Conservation (phyloP, 208 protist genomes). For the Blastocrithidia nonstop region DNA sequence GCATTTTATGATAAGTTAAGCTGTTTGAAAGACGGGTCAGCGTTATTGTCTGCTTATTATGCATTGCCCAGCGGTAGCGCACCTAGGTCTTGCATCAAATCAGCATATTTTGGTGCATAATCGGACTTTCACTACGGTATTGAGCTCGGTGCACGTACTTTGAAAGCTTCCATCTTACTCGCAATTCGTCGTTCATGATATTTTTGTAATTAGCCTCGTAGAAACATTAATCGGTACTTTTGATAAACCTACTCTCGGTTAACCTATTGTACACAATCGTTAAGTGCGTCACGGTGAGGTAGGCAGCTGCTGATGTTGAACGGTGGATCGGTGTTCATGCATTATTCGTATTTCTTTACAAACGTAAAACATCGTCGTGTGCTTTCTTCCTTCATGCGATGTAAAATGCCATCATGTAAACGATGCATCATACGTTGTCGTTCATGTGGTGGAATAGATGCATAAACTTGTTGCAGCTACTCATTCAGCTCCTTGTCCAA, state of each 20-base stretch:
- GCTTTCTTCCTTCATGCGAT: slow-evolving; percentile 77
- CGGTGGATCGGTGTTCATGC: slow-evolving; percentile 45
- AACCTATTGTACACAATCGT: slow-evolving; percentile 65
- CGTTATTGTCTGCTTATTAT: too few relatives aligned
- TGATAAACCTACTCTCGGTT: slow-evolving; percentile 82
- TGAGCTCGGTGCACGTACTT: slow-evolving; percentile 44
- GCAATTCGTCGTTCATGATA: slow-evolving; percentile 52
- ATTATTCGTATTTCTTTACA: slow-evolving; percentile 59
- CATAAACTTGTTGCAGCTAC: slow-evolving; percentile 59
- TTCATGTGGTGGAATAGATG: slow-evolving; percentile 40
- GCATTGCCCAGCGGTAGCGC: slow-evolving; percentile 5
- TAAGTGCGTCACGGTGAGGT: slow-evolving; percentile 69
- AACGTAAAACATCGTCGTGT: slow-evolving; percentile 65
- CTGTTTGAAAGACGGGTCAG: too few relatives aligned
- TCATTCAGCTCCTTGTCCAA: slow-evolving; percentile 51
- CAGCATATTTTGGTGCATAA: slow-evolving; percentile 70
- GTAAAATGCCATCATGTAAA: slow-evolving; percentile 73
- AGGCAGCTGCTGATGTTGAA: slow-evolving; percentile 50
- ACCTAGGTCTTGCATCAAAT: slow-evolving; percentile 71
- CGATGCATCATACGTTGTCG: slow-evolving; percentile 60
- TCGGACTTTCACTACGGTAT: slow-evolving; percentile 66
- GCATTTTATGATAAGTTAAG: too few relatives aligned
- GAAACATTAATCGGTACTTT: slow-evolving; percentile 60
- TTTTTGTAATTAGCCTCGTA: slow-evolving; percentile 63
- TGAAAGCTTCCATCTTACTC: slow-evolving; percentile 65